Conservation (phyloP, 345 rosid species). For the Crucihimalaya himalaica region DNA sequence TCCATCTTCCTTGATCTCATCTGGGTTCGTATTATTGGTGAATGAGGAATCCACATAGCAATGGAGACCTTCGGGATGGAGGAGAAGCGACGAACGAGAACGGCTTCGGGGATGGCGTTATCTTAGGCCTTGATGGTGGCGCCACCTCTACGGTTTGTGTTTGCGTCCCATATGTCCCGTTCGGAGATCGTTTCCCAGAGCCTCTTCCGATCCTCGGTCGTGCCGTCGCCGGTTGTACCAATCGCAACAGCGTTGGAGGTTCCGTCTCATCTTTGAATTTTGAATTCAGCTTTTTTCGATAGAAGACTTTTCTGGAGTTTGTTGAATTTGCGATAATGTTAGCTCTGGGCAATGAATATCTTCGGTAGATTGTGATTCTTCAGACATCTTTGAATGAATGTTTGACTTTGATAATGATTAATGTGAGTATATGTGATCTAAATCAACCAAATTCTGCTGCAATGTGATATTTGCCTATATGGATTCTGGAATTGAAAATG, state of each 20-base stretch:
- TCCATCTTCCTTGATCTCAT: constrained; percentile 26
- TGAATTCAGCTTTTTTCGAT: background rate
- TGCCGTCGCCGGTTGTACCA: constrained; percentile 42
- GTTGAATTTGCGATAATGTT: background rate
- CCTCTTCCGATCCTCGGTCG: constrained; percentile 41
- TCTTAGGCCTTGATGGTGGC: constrained; percentile 46
- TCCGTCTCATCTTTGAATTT: background rate
- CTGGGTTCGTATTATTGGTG: constrained; percentile 26
- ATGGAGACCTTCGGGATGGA: constrained; percentile 17
- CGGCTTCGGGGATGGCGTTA: constrained; percentile 35
- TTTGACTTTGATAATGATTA: background rate
- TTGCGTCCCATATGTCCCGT: constrained; percentile 35
- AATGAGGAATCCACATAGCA: constrained; percentile 36
- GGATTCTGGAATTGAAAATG: background rate
- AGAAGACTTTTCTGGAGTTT: background rate
- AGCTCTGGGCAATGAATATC: background rate
- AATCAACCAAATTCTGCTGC: background rate
- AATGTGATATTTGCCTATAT: constrained; percentile 19
- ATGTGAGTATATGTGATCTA: background rate
- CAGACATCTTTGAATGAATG: constrained; percentile 8
- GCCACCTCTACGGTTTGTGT: constrained; percentile 47
- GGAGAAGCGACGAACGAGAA: constrained; percentile 16
- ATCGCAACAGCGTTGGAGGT: constrained; percentile 48
- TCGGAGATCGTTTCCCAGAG: constrained; percentile 31
- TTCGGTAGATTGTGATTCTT: background rate